Conservation (phyloP, 106 monocot genomes). For the Acanthochlamys bracteata region DNA sequence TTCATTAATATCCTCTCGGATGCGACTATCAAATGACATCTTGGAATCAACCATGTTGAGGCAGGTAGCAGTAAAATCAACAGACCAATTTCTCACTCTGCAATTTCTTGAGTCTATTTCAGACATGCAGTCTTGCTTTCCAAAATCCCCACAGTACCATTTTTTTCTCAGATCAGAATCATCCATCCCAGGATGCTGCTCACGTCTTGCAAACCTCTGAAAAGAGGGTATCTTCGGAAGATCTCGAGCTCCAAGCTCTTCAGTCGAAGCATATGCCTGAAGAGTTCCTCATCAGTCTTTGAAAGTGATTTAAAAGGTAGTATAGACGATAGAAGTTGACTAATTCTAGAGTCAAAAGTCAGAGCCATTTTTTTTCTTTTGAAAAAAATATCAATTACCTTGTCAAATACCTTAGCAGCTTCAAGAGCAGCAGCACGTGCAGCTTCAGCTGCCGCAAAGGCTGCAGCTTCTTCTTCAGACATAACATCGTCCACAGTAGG, state of each 20-base stretch:
- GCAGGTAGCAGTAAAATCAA: constrained; percentile 53
- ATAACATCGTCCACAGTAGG: constrained; percentile 21
- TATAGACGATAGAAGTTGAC: neutral
- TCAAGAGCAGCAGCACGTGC: constrained; percentile 75
- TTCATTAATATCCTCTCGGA: constrained; percentile 41
- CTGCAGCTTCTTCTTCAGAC: constrained; percentile 75
- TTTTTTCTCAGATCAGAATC: constrained; percentile 55
- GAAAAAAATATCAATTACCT: too few relatives aligned
- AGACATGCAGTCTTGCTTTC: constrained; percentile 75
- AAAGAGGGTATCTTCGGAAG: constrained; percentile 99
- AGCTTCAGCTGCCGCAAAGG: constrained; percentile 83
- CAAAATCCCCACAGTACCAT: constrained; percentile 29
- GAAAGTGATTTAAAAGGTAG: neutral
- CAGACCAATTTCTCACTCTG: constrained; percentile 66
- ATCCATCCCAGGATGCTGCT: constrained; percentile 54
- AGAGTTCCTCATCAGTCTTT: neutral
- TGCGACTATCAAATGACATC: constrained; percentile 35
- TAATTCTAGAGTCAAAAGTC: neutral
- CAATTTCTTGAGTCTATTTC: constrained; percentile 87
- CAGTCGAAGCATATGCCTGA: constrained; percentile 89
- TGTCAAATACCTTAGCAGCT: constrained; percentile 67
- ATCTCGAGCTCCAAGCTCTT: constrained; percentile 44
- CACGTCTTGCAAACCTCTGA: constrained; percentile 83
- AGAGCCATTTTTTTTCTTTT: too few relatives aligned
- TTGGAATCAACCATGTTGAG: constrained; percentile 43